Base-by-base conservation (phyloP, 2,329 filamentous ascomycete genomes). In the Nigrospora osmanthi region DNA sequence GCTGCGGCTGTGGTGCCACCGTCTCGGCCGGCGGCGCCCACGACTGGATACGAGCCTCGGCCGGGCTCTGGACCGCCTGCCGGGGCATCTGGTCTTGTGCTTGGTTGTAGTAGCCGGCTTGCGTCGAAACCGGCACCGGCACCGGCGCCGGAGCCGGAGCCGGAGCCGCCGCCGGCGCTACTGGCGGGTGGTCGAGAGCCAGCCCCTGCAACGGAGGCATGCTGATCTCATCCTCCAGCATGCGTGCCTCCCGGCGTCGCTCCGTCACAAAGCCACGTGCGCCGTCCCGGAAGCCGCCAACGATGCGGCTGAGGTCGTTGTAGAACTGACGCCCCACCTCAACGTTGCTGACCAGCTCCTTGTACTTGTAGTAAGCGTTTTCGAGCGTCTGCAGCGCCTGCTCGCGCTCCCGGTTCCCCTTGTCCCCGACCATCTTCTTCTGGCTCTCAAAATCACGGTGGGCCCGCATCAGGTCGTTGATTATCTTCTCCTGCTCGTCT, bases 251-350 rank as follows among this genome's bases (percentile, higher is more conserved):
- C 52, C 85, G 80, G 42, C 89, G 78, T 43, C 93, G 75, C 58
- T 89, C 80, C 28, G 89, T 84, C 1, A 86, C 85, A 73, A 94
- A 97, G 2, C 76, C 78, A 52, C 82, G 83, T 33, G 87, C 86
- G 15, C 53, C 56, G 53, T 96, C 91, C 15, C 89, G 76, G 62
- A 96, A 97, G 11, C 70, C 70, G 1, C 81, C 84, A 1, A 95
- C 87, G 50, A 97, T 89, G 64, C 85, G 87, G 39, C 86, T 87
- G 5, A 98, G 75, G 58, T 97, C 90, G 54, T 98, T 98, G 70
- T 97, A 98, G 61, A 98, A 98, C 62, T 93, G 96, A 43, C 91
- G 76, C 1, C 89, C 93, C 0, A 86, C 87, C 52, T 97, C 91
- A 3, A 96, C 75, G 59, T 97, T 95, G 52, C 80, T 87, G 46